These are phyloP conservation scores for Colletotrichum lini DNA, from an alignment of 2,329 filamentous ascomycete species.

Conservation along the genomic window DNA sequence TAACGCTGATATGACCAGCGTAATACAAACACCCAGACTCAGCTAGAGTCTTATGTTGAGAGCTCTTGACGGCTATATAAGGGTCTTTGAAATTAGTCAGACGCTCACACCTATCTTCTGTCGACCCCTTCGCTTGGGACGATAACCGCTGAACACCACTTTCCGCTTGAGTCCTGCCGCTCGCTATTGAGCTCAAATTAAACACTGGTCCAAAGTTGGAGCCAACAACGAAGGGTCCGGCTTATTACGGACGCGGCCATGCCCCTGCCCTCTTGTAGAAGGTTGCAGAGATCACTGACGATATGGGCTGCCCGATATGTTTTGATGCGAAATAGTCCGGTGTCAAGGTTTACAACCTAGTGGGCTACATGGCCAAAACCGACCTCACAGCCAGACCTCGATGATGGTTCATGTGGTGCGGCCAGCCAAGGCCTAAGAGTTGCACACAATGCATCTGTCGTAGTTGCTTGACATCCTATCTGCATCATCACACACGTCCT, in stretches of 20 bases:
- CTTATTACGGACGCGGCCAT: conserved; percentile 38
- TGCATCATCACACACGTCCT: background rate
- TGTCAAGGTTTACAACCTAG: conserved; percentile 36
- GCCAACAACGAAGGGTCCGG: conserved; percentile 42
- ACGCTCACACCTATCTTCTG: no score
- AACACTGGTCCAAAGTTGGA: conserved; percentile 37
- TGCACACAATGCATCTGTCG: background rate
- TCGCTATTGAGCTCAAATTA: background rate
- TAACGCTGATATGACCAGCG: no score
- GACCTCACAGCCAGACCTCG: conserved; percentile 30
- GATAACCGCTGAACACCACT: no score
- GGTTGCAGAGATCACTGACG: conserved; percentile 35
- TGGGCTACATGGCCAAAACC: conserved; percentile 35
- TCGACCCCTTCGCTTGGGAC: no score
- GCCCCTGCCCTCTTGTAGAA: conserved; percentile 37
- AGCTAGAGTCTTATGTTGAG: no score
- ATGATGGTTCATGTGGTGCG: conserved; percentile 43
- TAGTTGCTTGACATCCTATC: background rate
- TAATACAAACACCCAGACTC: no score
- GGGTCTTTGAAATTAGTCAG: no score
- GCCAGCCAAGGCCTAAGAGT: conserved; percentile 8
- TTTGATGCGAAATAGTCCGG: conserved; percentile 42
- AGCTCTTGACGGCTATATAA: no score
- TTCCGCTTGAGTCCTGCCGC: no score
- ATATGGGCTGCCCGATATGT: conserved; percentile 37